Evolutionary conservation across 495 filamentous ascomycete genomes (phyloP), one percentile per base, ranked within the genome.

Genomic region (Pseudomonodictys pantanalensis): DNA sequence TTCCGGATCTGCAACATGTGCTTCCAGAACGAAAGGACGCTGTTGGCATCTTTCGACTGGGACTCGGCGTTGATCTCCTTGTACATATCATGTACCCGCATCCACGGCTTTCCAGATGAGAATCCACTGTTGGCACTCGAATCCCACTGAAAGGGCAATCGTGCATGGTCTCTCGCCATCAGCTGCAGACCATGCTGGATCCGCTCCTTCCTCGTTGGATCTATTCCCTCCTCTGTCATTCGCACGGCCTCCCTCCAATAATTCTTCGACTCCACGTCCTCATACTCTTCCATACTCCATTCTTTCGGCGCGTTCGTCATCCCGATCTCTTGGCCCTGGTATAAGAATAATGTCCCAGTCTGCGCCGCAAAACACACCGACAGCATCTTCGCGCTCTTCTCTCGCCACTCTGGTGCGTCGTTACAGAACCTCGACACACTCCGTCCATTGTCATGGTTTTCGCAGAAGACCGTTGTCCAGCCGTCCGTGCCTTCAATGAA

Each of bases 101-200:
- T 86, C 83, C 83, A 86, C 2, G 83, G 81, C 55, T 77, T 79
- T 18, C 75, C 78, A 12, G 70, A 73, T 1, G 76, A 71, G 48
- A 86, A 86, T 3, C 85, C 85, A 0, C 74, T 81, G 56, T 87
- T 77, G 0, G 67, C 60, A 0, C 72, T 70, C 2, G 54, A 68
- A 58, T 79, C 71, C 85, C 84, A 88, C 48, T 83, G 83, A 77
- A 88, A 83, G 0, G 85, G 85, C 10, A 78, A 69, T 8, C 85
- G 74, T 2, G 82, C 76, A 60, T 88, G 77, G 56, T 88, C 85
- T n/a, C 85, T 65, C 69, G 81, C 64, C 52, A 81, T 48, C 68
- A 83, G 71, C 65, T 88, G 67, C 73, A 88, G 67, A 66, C 76
- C 62, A 69, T 81, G 51, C 79, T 88, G 58, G 86, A 92, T 62